These are phyloP conservation scores for Diaporthe humulicola DNA, from an alignment of 2,329 filamentous ascomycete species.

Conservation along the genomic window DNA sequence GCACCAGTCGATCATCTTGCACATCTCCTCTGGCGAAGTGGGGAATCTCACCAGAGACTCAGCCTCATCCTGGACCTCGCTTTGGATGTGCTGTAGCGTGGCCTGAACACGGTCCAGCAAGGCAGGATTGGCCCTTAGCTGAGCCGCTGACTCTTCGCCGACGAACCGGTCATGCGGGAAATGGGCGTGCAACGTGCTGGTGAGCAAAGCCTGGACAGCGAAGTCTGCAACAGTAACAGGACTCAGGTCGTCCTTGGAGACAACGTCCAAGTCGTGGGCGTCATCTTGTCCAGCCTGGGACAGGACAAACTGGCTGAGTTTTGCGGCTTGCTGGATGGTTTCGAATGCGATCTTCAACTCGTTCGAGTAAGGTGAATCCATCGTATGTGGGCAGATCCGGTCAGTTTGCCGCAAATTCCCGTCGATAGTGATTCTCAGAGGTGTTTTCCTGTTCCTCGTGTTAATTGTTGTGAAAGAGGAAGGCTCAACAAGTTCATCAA, in stretches of 20 bases:
- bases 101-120: slow-evolving; percentile 63
- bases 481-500: too few relatives aligned
- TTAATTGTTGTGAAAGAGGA: background rate
- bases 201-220: slow-evolving; percentile 69
- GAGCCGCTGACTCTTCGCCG: slow-evolving; percentile 67
- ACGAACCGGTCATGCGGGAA: slow-evolving; percentile 67
- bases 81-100: slow-evolving; percentile 25
- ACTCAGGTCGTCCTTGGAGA: slow-evolving; percentile 68
- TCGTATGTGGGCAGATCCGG: slow-evolving; percentile 40
- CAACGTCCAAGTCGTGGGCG: slow-evolving; percentile 58
- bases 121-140: slow-evolving; percentile 57
- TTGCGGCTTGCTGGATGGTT: slow-evolving; percentile 60
- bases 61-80: slow-evolving; percentile 38
- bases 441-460: background rate
- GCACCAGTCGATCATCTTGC: slow-evolving; percentile 67
- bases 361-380: slow-evolving; percentile 57
- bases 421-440: background rate
- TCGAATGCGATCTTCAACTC: slow-evolving; percentile 60
- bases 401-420: background rate
- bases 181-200: slow-evolving; percentile 60
- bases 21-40: slow-evolving; percentile 58
- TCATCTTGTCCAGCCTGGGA: slow-evolving; percentile 18
- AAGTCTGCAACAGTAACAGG: slow-evolving; percentile 73
- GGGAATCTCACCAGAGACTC: slow-evolving; percentile 50
- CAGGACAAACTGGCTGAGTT: slow-evolving; percentile 53